Percentiles rank a stretch among this genome's conserved stretches.
Conservation (phyloP, 169 alveolate genomes). For the Plasmodium coatneyi region DNA sequence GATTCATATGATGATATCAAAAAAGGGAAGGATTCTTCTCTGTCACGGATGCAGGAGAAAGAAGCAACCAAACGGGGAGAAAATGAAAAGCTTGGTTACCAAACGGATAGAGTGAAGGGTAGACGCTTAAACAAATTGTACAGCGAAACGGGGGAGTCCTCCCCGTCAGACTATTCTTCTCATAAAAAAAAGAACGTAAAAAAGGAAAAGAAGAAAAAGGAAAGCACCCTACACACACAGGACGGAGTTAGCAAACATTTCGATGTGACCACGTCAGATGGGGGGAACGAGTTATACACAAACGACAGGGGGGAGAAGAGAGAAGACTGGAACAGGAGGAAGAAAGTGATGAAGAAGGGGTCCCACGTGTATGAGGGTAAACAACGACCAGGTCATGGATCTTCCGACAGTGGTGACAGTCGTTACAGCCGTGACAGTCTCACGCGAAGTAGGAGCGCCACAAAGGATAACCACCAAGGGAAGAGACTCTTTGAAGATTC, state of each 20-base stretch:
- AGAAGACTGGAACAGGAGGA: background rate
- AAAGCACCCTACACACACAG: background rate
- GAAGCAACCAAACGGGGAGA: background rate
- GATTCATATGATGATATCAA: background rate
- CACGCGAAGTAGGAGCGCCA: background rate
- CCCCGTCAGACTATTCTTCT: background rate
- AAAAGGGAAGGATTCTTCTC: background rate
- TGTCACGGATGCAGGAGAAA: background rate
- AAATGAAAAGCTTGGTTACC: background rate
- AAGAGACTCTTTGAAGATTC: constrained; percentile 21
- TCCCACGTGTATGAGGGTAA: background rate
- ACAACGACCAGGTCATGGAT: background rate
- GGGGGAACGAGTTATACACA: background rate
- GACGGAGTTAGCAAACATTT: background rate
- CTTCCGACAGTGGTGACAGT: background rate
- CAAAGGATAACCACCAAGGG: background rate
- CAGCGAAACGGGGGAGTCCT: background rate
- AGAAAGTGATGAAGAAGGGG: background rate
- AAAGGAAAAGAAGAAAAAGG: background rate
- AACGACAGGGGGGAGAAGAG: background rate
- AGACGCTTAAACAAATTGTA: background rate
- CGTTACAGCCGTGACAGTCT: background rate
- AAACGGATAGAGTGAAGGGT: background rate
- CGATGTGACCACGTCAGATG: background rate
- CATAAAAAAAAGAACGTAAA: constrained; percentile 10